Base-by-base conservation (phyloP, 2,329 filamentous ascomycete genomes). In the Elsinoe arachidis region DNA sequence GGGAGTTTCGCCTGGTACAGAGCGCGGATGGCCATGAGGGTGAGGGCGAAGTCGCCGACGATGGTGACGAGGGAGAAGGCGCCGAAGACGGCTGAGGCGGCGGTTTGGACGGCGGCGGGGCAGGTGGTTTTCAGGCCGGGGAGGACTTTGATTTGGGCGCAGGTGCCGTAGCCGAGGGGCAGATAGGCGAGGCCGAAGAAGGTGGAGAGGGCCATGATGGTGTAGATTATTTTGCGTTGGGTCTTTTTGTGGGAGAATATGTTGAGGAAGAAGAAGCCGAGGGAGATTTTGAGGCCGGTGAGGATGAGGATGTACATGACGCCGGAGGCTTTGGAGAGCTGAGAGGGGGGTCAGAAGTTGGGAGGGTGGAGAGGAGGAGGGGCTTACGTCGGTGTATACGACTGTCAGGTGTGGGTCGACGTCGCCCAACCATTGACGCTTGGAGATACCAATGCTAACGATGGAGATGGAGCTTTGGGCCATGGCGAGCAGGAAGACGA, bases 101-200 rank as follows among this genome's bases (percentile, higher is more conserved):
- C 51, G 26, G 43, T 47, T 5, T 56, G 58, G 21, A 56, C 30
- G 17, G 54, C 54, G 12, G 33, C 47, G 23, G 58, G 53, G 58
- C 60, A 61, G 26, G 33, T 56, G 34, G 9, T 72, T 64, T 17
- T 56, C 33, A 44, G 65, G 65, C 0, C 62, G 68, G 47, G 66
- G 63, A 11, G 66, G 63, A 33, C 69, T 53, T 78, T 78, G 80
- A 61, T 78, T 79, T 52, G 71, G 72, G 2, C 65, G 61, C 78
- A 80, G 64, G 80, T 76, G 41, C 79, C 70, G 9, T 75, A 68
- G 34, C 76, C 69, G 49, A 80, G 63, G 61, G 78, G 76, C 62
- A 77, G 73, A 61, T 78, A 79, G 10, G 73, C 65, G 2, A 73
- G 59, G 3, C 77, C 73, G 44, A 77, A 69, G 6, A 74, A 26